Evolutionary conservation across 2,329 filamentous ascomycete species (phyloP).

Genomic region (Sclerotiophoma versabilis): DNA sequence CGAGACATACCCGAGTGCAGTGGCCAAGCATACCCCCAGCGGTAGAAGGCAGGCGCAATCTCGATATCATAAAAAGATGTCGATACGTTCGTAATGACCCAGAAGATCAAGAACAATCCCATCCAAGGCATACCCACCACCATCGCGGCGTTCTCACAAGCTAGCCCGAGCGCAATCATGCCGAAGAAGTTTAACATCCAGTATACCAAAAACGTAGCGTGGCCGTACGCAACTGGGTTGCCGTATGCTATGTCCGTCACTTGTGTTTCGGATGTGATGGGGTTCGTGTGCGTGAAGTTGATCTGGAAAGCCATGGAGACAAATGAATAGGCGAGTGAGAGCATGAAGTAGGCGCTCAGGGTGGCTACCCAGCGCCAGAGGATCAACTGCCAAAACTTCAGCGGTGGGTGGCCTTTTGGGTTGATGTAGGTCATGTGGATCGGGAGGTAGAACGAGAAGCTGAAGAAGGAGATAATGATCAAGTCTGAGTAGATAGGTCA

Average conservation of each 20-base stretch:
- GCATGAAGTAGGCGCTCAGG: constrained; percentile 64
- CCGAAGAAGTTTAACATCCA: constrained; percentile 70
- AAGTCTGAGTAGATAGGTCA: constrained; percentile 50
- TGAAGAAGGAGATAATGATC: constrained; percentile 73
- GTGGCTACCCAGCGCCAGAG: constrained; percentile 66
- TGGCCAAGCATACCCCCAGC: constrained; percentile 70
- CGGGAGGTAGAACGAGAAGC: constrained; percentile 69
- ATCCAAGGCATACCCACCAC: constrained; percentile 67
- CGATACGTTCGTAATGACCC: constrained; percentile 70
- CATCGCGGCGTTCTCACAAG: constrained; percentile 71
- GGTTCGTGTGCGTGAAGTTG: constrained; percentile 58
- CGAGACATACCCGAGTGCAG: constrained; percentile 60
- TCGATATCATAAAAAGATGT: constrained; percentile 67
- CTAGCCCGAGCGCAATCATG: constrained; percentile 68
- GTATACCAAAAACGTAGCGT: constrained; percentile 67
- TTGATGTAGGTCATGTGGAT: constrained; percentile 67
- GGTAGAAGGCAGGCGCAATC: constrained; percentile 65
- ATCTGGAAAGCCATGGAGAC: constrained; percentile 69
- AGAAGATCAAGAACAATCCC: constrained; percentile 70
- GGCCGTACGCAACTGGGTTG: constrained; percentile 63
- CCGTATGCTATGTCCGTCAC: constrained; percentile 44
- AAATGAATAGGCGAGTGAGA: constrained; percentile 69
- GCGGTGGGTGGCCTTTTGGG: constrained; percentile 62
- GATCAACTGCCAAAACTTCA: constrained; percentile 65
- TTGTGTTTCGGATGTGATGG: constrained; percentile 54